These are phyloP conservation scores for Sporopachydermia cereana DNA, from an alignment of 1,139 yeast species.

Conservation along the genomic window DNA sequence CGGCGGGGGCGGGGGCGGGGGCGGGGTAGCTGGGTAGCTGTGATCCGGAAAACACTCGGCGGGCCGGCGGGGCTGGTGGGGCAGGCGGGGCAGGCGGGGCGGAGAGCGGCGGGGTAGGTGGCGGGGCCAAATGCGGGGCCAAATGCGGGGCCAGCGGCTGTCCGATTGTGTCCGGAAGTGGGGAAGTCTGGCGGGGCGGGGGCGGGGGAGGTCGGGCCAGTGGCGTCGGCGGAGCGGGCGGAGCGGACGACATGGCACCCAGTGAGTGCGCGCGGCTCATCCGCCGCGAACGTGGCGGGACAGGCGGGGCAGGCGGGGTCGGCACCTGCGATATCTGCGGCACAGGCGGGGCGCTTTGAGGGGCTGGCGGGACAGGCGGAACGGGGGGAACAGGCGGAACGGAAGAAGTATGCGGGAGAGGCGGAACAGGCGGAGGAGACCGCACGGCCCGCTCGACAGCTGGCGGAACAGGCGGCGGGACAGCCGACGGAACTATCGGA, in stretches of 20 bases:
- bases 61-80: background rate
- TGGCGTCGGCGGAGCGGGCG: background rate
- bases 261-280: too few relatives aligned
- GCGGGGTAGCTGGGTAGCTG: background rate
- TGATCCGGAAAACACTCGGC: background rate
- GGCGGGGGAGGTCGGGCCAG: background rate
- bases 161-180: too few relatives aligned
- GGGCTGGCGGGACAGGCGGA: background rate
- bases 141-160: too few relatives aligned
- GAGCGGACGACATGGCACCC: too few relatives aligned
- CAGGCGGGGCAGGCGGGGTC: too few relatives aligned
- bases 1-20: constrained; percentile 5
- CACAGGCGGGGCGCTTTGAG: too few relatives aligned
- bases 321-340: too few relatives aligned
- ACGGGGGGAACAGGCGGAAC: background rate
- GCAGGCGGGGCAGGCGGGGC: background rate
- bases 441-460: too few relatives aligned
- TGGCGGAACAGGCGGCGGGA: constrained; percentile 20
- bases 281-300: too few relatives aligned
- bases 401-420: too few relatives aligned
- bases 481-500: constrained; percentile 7
- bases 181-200: background rate
- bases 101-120: background rate
- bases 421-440: too few relatives aligned
- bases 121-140: too few relatives aligned